Conservation (phyloP, 257 asterid genomes). For the Salvia hispanica region DNA sequence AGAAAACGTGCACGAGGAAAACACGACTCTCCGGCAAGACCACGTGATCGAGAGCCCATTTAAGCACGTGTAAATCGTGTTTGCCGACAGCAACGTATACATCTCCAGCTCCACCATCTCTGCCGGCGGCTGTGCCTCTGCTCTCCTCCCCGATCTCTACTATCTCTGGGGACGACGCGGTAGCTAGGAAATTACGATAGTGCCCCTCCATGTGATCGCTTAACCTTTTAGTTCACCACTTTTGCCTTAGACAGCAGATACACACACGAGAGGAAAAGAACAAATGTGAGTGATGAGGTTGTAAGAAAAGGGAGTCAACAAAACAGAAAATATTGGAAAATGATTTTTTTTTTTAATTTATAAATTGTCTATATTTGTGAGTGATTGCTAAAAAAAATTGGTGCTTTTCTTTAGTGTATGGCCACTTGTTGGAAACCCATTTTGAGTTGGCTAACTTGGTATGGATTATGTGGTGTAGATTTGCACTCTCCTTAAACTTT, state of each 20-base stretch:
- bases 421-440: no score
- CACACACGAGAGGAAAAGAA: conserved; percentile 37
- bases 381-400: background rate
- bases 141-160: conserved; percentile 67
- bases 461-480: no score
- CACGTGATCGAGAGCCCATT: conserved; percentile 71
- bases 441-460: no score
- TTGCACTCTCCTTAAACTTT: no score
- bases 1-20: conserved; percentile 62
- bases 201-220: conserved; percentile 35
- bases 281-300: conserved; percentile 30
- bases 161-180: conserved; percentile 56
- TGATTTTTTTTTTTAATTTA: conserved; percentile 35
- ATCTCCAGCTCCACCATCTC: conserved; percentile 47
- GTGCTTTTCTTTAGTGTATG: no score
- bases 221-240: background rate
- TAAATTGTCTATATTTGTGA: background rate
- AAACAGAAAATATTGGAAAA: conserved; percentile 10
- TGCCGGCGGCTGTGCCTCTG: conserved; percentile 35
- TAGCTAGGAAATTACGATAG: conserved; percentile 33
- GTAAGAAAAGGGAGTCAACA: conserved; percentile 30
- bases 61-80: conserved; percentile 62
- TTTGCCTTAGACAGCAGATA: conserved; percentile 29
- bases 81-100: conserved; percentile 77
- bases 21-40: conserved; percentile 55